These are phyloP conservation scores for Hysterium pulicare DNA, from an alignment of 2,329 filamentous ascomycete species.

Conservation along the genomic window DNA sequence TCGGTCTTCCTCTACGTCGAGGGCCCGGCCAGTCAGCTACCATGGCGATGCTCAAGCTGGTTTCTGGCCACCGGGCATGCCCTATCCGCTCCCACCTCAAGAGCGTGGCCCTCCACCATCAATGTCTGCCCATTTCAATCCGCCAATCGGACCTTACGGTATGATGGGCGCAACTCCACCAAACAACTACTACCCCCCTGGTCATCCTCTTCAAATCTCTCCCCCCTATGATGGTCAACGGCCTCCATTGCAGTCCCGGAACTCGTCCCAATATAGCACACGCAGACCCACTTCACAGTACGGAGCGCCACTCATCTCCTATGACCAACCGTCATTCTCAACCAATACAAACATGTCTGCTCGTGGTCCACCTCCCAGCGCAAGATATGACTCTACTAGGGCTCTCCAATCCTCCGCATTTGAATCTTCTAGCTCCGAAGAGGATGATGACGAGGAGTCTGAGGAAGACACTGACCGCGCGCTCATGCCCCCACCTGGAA, in stretches of 20 bases:
- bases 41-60: constrained; percentile 17
- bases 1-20: constrained; percentile 18
- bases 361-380: constrained; percentile 20
- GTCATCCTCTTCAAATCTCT: constrained; percentile 14
- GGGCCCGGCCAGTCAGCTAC: constrained; percentile 30
- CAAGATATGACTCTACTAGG: constrained; percentile 9
- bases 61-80: constrained; percentile 21
- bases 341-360: constrained; percentile 24
- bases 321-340: constrained; percentile 9
- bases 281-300: constrained; percentile 20
- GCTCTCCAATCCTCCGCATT: constrained; percentile 10
- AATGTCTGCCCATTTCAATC: constrained; percentile 24
- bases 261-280: constrained; percentile 3
- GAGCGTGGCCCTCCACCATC: constrained; percentile 32
- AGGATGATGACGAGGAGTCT: constrained; percentile 13
- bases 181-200: constrained; percentile 11
- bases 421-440: constrained; percentile 9
- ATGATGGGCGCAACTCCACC: constrained; percentile 15
- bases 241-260: constrained; percentile 15
- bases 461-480: constrained; percentile 13
- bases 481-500: constrained; percentile 22
- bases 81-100: constrained; percentile 13
- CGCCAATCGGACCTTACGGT: constrained; percentile 12
- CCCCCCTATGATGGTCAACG: constrained; percentile 19
- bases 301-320: constrained; percentile 20